Conservation (phyloP, 495 filamentous ascomycete species). For the Neurospora sp. region DNA sequence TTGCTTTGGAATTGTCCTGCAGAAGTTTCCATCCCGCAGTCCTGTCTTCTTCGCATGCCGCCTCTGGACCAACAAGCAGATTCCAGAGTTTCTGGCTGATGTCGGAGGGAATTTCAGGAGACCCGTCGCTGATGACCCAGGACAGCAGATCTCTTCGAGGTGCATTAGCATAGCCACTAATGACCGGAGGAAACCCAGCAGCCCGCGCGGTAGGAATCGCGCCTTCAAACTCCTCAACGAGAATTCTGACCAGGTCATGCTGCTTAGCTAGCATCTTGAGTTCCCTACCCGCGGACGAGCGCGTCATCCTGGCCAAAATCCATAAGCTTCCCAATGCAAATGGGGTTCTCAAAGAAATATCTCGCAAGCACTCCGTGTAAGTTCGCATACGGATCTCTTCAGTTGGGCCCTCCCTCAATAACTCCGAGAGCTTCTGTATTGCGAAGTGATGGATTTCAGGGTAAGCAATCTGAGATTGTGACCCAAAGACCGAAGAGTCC, state of each 20-base stretch:
- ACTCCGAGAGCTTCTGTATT: constrained; percentile 37
- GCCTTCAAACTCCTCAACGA: constrained; percentile 41
- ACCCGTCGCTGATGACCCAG: constrained; percentile 45
- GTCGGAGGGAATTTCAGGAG: constrained; percentile 49
- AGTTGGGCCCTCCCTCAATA: constrained; percentile 31
- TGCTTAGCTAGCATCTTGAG: constrained; percentile 29
- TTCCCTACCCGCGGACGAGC: constrained; percentile 21
- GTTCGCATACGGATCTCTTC: constrained; percentile 29
- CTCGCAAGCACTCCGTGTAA: constrained; percentile 33
- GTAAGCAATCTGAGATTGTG: constrained; percentile 30
- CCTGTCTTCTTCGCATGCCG: constrained; percentile 45
- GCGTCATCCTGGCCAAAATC: constrained; percentile 51
- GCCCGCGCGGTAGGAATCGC: constrained; percentile 24
- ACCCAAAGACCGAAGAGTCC: constrained; percentile 42
- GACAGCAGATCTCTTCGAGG: constrained; percentile 51
- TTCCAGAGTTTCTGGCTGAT: constrained; percentile 58
- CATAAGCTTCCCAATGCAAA: constrained; percentile 57
- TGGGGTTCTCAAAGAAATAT: constrained; percentile 33
- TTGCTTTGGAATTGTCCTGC: constrained; percentile 57
- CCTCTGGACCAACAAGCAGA: constrained; percentile 50
- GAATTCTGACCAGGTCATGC: constrained; percentile 33
- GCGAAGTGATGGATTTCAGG: constrained; percentile 51
- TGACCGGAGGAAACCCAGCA: constrained; percentile 28
- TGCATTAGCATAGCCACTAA: constrained; percentile 24
- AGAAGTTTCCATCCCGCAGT: constrained; percentile 17